Evolutionary conservation across 2,329 filamentous ascomycete genomes (phyloP).

Genomic region (Gyromitra esculenta): DNA sequence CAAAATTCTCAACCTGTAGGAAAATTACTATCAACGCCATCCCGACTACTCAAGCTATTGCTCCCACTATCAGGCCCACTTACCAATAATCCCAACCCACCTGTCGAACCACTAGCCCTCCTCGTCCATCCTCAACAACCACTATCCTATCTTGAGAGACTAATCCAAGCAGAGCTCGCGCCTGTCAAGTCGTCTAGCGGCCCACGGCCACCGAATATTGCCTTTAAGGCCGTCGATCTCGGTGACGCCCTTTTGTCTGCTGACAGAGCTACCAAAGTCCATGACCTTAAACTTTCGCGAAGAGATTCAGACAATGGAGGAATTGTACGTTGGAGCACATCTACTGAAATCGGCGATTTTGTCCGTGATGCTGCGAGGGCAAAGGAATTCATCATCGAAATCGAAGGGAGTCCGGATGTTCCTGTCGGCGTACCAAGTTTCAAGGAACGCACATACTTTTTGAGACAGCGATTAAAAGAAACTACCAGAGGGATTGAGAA

Average conservation of each 20-base stretch:
- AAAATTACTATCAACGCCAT: conserved; percentile 79
- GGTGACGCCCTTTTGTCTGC: conserved; percentile 18
- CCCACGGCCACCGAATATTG: conserved; percentile 76
- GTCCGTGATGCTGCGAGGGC: conserved; percentile 87
- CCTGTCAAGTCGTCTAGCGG: conserved; percentile 70
- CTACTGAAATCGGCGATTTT: conserved; percentile 92
- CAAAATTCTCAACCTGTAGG: conserved; percentile 31
- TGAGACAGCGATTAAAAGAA: conserved; percentile 78
- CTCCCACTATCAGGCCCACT: conserved; percentile 68
- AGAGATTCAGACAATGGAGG: conserved; percentile 62
- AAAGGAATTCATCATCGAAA: conserved; percentile 83
- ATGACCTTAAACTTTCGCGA: conserved; percentile 14
- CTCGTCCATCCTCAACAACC: conserved; percentile 91
- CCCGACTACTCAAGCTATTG: conserved; percentile 80
- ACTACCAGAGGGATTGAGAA: conserved; percentile 74
- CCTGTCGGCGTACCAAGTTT: conserved; percentile 85
- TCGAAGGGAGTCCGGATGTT: conserved; percentile 78
- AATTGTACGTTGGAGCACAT: conserved; percentile 88
- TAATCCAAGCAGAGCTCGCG: conserved; percentile 88
- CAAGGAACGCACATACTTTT: conserved; percentile 87
- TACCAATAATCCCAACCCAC: conserved; percentile 38
- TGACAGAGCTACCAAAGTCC: conserved; percentile 29
- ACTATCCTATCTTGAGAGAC: conserved; percentile 84
- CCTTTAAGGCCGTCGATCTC: conserved; percentile 79
- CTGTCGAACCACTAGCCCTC: conserved; percentile 78